Evolutionary conservation across 2,329 filamentous ascomycete genomes (phyloP).

Genomic region (Aspergillus felis): DNA sequence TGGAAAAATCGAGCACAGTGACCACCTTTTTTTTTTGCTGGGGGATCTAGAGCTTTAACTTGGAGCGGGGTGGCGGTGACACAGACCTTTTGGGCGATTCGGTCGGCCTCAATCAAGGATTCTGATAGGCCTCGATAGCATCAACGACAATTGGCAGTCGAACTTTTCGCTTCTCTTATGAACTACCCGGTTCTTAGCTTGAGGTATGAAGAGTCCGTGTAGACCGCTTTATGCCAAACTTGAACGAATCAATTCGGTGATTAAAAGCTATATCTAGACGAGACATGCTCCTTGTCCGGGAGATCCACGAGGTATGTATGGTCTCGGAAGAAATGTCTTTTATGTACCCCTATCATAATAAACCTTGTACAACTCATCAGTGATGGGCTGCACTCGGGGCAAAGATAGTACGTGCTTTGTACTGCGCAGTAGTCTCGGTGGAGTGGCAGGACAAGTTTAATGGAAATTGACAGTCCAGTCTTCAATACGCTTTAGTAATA

Average conservation of each 20-base stretch:
- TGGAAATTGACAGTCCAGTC: not conserved
- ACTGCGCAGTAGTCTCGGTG: not conserved
- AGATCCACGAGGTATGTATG: not conserved
- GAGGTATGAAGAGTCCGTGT: not conserved
- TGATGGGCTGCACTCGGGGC: not conserved
- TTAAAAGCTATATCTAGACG: not conserved
- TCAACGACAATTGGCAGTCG: not conserved
- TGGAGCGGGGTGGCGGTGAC: conserved; percentile 5
- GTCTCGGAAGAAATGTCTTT: not conserved
- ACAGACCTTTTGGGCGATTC: conserved; percentile 3
- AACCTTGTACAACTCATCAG: not conserved
- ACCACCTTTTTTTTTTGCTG: not conserved
- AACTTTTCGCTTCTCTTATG: not conserved
- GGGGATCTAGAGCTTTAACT: not conserved
- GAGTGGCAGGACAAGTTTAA: not conserved
- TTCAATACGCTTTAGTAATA: not conserved
- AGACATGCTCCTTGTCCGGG: not conserved
- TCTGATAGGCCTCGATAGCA: not conserved
- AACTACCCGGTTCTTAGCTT: not conserved
- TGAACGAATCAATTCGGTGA: not conserved
- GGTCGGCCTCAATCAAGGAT: not conserved
- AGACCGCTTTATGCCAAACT: not conserved
- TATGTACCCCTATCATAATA: not conserved
- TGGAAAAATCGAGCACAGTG: not conserved
- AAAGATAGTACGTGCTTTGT: not conserved